These are phyloP conservation scores for Exserohilum turcica DNA, from an alignment of 2,329 filamentous ascomycete species.

Conservation along the genomic window DNA sequence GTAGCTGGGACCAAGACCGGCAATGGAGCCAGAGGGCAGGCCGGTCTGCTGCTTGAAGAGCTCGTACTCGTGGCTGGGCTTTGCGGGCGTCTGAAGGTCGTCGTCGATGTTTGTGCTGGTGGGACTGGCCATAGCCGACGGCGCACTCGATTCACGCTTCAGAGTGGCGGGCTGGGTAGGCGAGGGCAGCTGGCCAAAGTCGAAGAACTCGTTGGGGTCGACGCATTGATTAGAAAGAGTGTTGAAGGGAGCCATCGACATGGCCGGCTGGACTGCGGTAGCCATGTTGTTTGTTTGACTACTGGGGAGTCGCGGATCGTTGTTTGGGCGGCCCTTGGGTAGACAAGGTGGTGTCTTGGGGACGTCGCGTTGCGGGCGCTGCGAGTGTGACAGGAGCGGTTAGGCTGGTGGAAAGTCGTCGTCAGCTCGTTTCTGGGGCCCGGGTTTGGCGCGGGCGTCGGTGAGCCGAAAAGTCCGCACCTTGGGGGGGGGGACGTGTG, in stretches of 20 bases:
- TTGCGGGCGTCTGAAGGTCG: slow-evolving; percentile 67
- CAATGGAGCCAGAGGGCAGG: slow-evolving; percentile 80
- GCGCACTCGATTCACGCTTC: slow-evolving; percentile 58
- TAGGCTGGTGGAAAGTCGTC: slow-evolving; percentile 44
- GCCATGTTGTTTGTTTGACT: slow-evolving; percentile 35
- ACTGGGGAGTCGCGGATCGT: slow-evolving; percentile 15
- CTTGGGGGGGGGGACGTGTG: slow-evolving; percentile 1
- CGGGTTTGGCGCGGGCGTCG: slow-evolving; percentile 39
- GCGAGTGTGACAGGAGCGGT: slow-evolving; percentile 30
- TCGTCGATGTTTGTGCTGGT: slow-evolving; percentile 59
- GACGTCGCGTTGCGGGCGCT: slow-evolving; percentile 26
- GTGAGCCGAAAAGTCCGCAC: slow-evolving; percentile 26
- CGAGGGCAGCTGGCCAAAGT: slow-evolving; percentile 66
- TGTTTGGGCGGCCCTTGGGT: slow-evolving; percentile 32
- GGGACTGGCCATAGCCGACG: slow-evolving; percentile 60
- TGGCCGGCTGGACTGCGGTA: slow-evolving; percentile 43
- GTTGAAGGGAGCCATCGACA: slow-evolving; percentile 46
- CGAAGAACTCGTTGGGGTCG: slow-evolving; percentile 51
- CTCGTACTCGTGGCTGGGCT: slow-evolving; percentile 92
- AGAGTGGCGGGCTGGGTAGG: slow-evolving; percentile 60
- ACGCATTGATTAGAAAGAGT: slow-evolving; percentile 43
- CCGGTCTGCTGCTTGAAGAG: slow-evolving; percentile 95
- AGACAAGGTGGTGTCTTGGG: slow-evolving; percentile 31
- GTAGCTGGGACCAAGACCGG: slow-evolving; percentile 71
- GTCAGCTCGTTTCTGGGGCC: slow-evolving; percentile 43